Percentiles rank a stretch among this genome's conserved stretches.
These are phyloP conservation scores for Mortierella claussenii DNA, from an alignment of 192 early-diverging fungal genomes.

Conservation along the genomic window DNA sequence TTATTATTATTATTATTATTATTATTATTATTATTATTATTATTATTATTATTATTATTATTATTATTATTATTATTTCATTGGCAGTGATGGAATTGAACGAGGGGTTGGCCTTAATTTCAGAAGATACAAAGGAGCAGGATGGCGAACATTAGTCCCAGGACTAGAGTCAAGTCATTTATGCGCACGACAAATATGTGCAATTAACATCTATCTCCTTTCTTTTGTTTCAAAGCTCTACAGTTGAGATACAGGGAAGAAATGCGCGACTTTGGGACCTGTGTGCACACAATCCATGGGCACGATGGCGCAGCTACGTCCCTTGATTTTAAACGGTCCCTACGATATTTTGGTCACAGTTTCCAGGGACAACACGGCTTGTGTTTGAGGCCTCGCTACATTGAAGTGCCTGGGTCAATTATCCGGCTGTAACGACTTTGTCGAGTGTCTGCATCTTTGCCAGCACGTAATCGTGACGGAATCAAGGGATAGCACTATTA, in stretches of 20 bases:
- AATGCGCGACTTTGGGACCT: slow-evolving; percentile 52
- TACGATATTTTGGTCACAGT: slow-evolving; percentile 69
- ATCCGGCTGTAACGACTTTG: slow-evolving; percentile 55
- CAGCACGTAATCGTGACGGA: slow-evolving; percentile 53
- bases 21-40: background rate
- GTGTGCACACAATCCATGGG: slow-evolving; percentile 62
- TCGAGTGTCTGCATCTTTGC: slow-evolving; percentile 33
- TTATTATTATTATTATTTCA: background rate
- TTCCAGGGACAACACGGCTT: slow-evolving; percentile 74
- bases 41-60: background rate
- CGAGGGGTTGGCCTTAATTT: slow-evolving; percentile 53
- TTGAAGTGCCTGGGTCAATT: slow-evolving; percentile 67
- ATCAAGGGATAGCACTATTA: slow-evolving; percentile 37
- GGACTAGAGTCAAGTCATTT: background rate
- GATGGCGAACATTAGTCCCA: slow-evolving; percentile 27
- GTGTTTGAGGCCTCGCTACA: slow-evolving; percentile 74
- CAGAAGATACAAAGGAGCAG: slow-evolving; percentile 36
- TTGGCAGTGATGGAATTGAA: slow-evolving; percentile 59
- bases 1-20: background rate
- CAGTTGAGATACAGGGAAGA: slow-evolving; percentile 42
- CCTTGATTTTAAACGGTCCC: slow-evolving; percentile 67
- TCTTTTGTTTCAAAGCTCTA: slow-evolving; percentile 13
- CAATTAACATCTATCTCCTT: background rate
- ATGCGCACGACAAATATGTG: background rate
- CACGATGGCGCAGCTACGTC: slow-evolving; percentile 70